phyloP scores from a whole-genome alignment of 148 eudicot species.

The Cornus controversa region DNA sequence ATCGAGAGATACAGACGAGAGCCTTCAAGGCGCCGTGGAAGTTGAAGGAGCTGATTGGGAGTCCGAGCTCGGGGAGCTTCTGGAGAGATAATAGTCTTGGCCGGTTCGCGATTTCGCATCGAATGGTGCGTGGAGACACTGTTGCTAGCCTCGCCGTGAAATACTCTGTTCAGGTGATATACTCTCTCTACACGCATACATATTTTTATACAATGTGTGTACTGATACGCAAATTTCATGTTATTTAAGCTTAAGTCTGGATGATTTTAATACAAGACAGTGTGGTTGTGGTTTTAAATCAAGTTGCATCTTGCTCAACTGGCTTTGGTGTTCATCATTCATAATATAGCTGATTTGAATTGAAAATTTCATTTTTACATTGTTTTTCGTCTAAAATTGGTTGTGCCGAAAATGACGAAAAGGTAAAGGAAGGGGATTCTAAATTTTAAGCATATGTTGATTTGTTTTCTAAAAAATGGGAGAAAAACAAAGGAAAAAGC shows the following conservation, averaged over 20 bases:
- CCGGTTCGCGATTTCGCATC: conserved; percentile 85
- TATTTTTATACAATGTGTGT: not conserved
- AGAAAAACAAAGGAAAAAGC: no score
- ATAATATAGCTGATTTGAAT: no score
- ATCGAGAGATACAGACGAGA: conserved; percentile 54
- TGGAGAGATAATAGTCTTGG: conserved; percentile 70
- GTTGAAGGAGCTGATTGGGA: conserved; percentile 65
- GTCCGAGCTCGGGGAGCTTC: conserved; percentile 73
- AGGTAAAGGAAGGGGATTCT: no score
- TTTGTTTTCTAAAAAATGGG: no score
- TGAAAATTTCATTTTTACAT: no score
- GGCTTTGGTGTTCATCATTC: no score
- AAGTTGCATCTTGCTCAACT: no score
- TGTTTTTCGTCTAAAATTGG: no score
- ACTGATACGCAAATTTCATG: not conserved
- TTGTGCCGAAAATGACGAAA: no score
- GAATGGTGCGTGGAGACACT: conserved; percentile 52
- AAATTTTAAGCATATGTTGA: no score
- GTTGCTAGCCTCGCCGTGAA: conserved; percentile 88
- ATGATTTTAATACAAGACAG: no score
- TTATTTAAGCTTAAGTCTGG: not conserved
- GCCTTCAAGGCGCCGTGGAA: conserved; percentile 79
- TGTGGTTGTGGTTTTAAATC: no score
- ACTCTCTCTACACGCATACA: not conserved
- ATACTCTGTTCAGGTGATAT: conserved; percentile 80